A percentile compares a stretch with the other conserved stretches of the same genome.
phyloP scores from a whole-genome alignment of 352 stramenopile genomes.

The Aphanomyces astaci region DNA sequence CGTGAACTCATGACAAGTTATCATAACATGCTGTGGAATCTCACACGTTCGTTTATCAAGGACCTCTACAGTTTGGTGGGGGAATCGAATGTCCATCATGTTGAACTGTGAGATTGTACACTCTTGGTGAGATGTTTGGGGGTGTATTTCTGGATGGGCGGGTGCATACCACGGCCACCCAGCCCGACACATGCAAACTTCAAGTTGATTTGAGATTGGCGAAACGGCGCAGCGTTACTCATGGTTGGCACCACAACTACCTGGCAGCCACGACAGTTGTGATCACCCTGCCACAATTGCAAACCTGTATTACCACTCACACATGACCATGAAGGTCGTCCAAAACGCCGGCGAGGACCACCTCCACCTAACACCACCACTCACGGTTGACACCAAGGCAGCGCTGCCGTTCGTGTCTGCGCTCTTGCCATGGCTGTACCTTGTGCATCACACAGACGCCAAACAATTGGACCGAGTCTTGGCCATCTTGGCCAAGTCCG shows the following conservation, averaged over 20 bases:
- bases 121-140: neutral
- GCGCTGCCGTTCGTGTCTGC: neutral
- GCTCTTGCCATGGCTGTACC: conserved; percentile 3
- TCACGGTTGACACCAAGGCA: neutral
- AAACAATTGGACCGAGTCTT: conserved; percentile 14
- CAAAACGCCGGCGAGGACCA: neutral
- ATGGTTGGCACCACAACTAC: neutral
- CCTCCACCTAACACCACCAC: neutral
- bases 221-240: neutral
- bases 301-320: no score
- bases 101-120: no score
- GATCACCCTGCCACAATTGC: no score
- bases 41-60: no score
- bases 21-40: no score
- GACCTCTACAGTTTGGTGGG: no score
- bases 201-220: neutral
- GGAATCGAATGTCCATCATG: no score
- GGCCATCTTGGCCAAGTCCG: conserved; percentile 6
- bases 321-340: conserved; percentile 9
- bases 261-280: neutral
- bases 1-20: no score
- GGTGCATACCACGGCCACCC: neutral
- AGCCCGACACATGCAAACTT: neutral
- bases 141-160: neutral
- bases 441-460: neutral